A percentile compares a stretch with the other conserved stretches of the same genome.
These are phyloP conservation scores for Aaosphaeria pasadenensis DNA, from an alignment of 2,329 filamentous ascomycete genomes.

Conservation along the genomic window DNA sequence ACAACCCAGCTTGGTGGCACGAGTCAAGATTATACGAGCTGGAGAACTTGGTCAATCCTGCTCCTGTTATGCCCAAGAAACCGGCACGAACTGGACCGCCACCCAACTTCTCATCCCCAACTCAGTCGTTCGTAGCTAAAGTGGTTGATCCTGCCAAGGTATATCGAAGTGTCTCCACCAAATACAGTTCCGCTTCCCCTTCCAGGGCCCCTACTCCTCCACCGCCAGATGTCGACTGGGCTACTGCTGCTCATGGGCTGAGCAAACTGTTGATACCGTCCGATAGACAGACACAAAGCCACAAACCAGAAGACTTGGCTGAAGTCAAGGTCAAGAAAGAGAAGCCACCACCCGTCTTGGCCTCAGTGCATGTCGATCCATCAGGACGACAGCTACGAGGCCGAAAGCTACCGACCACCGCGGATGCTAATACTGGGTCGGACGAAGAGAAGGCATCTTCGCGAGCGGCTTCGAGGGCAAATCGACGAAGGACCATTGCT, in stretches of 20 bases:
- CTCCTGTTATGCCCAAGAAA: constrained; percentile 49
- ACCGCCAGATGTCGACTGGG: constrained; percentile 81
- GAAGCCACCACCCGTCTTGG: constrained; percentile 28
- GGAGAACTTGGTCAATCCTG: constrained; percentile 32
- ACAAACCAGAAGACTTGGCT: constrained; percentile 70
- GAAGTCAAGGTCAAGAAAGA: constrained; percentile 60
- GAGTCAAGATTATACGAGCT: constrained; percentile 26
- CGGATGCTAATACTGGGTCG: constrained; percentile 52
- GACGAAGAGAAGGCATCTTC: constrained; percentile 29
- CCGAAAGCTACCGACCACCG: constrained; percentile 53
- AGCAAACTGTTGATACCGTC: constrained; percentile 77
- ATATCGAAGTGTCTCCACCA: constrained; percentile 60
- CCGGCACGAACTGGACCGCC: constrained; percentile 57
- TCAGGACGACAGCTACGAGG: constrained; percentile 65
- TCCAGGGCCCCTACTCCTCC: constrained; percentile 60
- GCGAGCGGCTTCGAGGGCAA: constrained; percentile 22
- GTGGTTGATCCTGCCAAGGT: constrained; percentile 66
- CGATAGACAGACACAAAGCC: constrained; percentile 72
- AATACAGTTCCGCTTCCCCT: constrained; percentile 27
- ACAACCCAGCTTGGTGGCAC: constrained; percentile 47
- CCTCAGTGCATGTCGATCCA: constrained; percentile 43
- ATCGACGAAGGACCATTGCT: constrained; percentile 40
- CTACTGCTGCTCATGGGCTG: constrained; percentile 76
- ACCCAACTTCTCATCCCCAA: constrained; percentile 82
- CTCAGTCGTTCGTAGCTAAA: constrained; percentile 81